These are phyloP conservation scores for Hypholoma sublateritium DNA, from an alignment of 768 basidiomycete genomes.

Conservation along the genomic window DNA sequence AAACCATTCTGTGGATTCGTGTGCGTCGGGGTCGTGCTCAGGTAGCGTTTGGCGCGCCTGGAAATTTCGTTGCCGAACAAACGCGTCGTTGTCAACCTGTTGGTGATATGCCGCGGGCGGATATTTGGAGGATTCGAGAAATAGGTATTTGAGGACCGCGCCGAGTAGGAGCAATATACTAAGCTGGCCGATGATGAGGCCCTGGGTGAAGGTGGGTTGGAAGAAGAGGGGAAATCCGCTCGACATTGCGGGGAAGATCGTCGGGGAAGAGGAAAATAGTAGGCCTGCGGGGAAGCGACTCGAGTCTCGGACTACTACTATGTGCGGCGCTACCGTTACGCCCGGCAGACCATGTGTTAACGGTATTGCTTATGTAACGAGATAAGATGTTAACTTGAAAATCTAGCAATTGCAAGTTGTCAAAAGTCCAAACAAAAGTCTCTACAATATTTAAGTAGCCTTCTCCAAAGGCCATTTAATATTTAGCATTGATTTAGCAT, in stretches of 20 bases:
- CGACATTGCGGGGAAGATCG: slow-evolving; percentile 35
- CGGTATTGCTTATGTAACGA: not conserved
- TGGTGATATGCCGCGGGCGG: slow-evolving; percentile 63
- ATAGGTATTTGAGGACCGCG: slow-evolving; percentile 91
- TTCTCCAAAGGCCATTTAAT: too few relatives aligned
- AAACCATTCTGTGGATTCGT: slow-evolving; percentile 90
- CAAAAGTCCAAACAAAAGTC: too few relatives aligned
- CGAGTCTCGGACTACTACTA: too few relatives aligned
- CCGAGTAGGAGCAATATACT: slow-evolving; percentile 78
- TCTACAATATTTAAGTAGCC: too few relatives aligned
- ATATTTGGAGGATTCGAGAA: slow-evolving; percentile 76
- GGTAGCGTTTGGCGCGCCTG: slow-evolving; percentile 24
- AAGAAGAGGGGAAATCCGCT: slow-evolving; percentile 68
- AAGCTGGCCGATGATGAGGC: slow-evolving; percentile 88
- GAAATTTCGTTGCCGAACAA: slow-evolving; percentile 36
- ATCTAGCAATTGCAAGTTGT: not conserved
- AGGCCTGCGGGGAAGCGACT: not conserved
- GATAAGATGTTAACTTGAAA: not conserved
- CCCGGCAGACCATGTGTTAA: not conserved
- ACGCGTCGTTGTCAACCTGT: slow-evolving; percentile 47
- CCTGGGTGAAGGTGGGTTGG: slow-evolving; percentile 93
- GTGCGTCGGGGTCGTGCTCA: slow-evolving; percentile 21
- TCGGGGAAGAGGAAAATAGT: not conserved
- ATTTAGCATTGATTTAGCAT: too few relatives aligned
- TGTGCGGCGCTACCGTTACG: not conserved